phyloP scores from a whole-genome alignment of 805 yeast species.

The Wilhelminamyces savonicus region DNA sequence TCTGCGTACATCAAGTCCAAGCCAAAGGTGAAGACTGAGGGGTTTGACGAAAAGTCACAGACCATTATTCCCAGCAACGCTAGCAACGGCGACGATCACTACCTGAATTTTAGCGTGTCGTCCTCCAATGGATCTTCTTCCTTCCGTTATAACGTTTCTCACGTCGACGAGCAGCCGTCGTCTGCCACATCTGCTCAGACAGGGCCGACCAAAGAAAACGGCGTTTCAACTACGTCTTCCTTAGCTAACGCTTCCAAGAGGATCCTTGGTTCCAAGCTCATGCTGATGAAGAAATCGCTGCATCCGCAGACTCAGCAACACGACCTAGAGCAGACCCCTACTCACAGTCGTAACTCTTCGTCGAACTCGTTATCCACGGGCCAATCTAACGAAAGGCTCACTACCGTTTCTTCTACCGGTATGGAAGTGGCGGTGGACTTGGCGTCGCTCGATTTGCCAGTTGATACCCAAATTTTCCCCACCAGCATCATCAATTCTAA shows the following conservation, averaged over 20 bases:
- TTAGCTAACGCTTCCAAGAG: constrained; percentile 31
- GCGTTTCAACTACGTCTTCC: constrained; percentile 1
- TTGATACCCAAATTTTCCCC: constrained; percentile 31
- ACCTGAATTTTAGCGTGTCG: not conserved
- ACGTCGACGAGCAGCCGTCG: not conserved
- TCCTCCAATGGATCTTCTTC: constrained; percentile 5
- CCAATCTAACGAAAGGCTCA: constrained; percentile 7
- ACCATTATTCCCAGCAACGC: not conserved
- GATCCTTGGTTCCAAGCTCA: constrained; percentile 33
- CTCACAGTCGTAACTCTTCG: too few relatives aligned
- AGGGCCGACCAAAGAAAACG: too few relatives aligned
- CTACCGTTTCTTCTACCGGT: constrained; percentile 18
- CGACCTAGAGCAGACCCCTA: not conserved
- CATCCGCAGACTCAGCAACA: not conserved
- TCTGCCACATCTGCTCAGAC: constrained; percentile 2
- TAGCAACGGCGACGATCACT: not conserved
- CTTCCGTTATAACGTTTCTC: constrained; percentile 10
- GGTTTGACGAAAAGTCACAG: too few relatives aligned
- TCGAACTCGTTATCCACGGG: not conserved
- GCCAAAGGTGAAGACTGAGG: constrained; percentile 15
- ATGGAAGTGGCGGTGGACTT: constrained; percentile 36
- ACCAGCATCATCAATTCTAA: constrained; percentile 24
- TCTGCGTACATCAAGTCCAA: constrained; percentile 19
- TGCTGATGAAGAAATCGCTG: constrained; percentile 20
- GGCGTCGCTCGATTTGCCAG: constrained; percentile 33